phyloP scores from a whole-genome alignment of 2,329 filamentous ascomycete species.

The Arthrobotrys pseudoclavata region DNA sequence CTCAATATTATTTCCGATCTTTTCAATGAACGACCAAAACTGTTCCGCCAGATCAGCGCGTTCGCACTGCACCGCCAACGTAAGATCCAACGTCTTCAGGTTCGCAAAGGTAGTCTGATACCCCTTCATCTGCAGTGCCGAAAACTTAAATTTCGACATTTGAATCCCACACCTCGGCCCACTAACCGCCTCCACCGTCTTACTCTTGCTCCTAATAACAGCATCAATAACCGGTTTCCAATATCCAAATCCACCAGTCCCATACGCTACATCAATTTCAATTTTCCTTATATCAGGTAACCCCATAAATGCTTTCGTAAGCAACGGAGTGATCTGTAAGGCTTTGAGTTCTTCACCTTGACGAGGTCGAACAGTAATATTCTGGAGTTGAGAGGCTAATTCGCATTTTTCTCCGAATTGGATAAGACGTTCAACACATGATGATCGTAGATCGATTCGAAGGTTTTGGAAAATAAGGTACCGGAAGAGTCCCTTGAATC shows the following conservation, averaged over 20 bases:
- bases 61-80: background rate
- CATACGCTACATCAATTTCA: background rate
- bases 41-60: background rate
- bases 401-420: background rate
- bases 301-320: background rate
- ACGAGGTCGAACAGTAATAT: background rate
- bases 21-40: slow-evolving; percentile 8
- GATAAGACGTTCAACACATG: background rate
- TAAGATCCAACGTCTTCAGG: slow-evolving; percentile 1
- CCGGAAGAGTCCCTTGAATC: background rate
- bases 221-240: slow-evolving; percentile 20
- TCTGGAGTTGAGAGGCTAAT: background rate
- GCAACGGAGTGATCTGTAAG: background rate
- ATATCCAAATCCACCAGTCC: background rate
- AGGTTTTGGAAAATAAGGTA: background rate
- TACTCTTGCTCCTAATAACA: background rate
- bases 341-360: background rate
- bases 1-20: background rate
- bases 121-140: background rate
- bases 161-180: background rate
- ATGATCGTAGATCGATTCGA: background rate
- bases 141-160: slow-evolving; percentile 4
- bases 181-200: background rate
- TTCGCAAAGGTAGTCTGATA: background rate
- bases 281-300: background rate